Evolutionary conservation across 768 basidiomycete species (phyloP).

Genomic region (Mycena epipterygia): DNA sequence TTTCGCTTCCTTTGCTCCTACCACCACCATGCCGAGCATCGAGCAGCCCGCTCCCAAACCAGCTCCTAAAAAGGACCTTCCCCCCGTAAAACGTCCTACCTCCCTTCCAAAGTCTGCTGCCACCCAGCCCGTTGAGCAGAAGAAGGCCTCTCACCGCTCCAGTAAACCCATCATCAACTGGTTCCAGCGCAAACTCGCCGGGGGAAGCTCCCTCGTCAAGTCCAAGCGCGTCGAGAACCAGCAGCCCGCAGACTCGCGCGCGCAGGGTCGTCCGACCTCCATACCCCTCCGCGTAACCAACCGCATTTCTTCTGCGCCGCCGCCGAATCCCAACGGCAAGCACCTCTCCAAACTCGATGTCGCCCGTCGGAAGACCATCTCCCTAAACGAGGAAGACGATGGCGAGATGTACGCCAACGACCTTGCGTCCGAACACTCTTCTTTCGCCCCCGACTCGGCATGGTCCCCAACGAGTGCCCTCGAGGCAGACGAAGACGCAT

Average conservation of each 20-base stretch:
- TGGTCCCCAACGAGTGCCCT: conserved; percentile 84
- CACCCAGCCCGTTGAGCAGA: conserved; percentile 58
- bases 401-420: conserved; percentile 62
- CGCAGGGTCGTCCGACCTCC: conserved; percentile 43
- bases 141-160: conserved; percentile 76
- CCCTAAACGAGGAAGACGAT: conserved; percentile 72
- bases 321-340: conserved; percentile 48
- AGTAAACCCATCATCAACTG: conserved; percentile 92
- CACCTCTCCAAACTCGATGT: conserved; percentile 49
- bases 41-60: conserved; percentile 36
- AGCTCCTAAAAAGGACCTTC: conserved; percentile 39
- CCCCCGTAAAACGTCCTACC: conserved; percentile 34
- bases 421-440: conserved; percentile 64
- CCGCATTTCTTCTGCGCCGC: conserved; percentile 60
- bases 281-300: conserved; percentile 51
- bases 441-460: conserved; percentile 77
- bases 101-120: conserved; percentile 39
- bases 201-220: conserved; percentile 61
- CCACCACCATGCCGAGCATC: conserved; percentile 24
- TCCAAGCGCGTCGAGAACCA: conserved; percentile 63
- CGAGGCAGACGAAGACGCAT: conserved; percentile 96
- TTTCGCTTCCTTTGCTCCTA: conserved; percentile 14
- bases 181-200: conserved; percentile 89
- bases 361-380: conserved; percentile 69
- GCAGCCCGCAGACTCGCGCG: conserved; percentile 37